Percentiles rank a stretch among this genome's conserved stretches.
Evolutionary conservation across 148 eudicot genomes (phyloP).

Genomic region (Linanthus parryae): DNA sequence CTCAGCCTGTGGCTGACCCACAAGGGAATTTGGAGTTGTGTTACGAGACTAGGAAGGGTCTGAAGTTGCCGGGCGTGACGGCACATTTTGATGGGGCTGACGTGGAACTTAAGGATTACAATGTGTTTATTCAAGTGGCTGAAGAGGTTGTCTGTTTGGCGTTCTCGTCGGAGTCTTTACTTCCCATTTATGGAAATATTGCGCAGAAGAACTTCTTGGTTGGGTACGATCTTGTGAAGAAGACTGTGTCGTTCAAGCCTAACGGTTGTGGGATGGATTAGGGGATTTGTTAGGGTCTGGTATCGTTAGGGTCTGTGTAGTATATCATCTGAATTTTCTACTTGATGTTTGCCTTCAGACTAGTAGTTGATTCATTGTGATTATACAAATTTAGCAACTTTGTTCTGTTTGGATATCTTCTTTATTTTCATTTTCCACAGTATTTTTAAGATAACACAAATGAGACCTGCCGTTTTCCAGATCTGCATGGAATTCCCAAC

Average conservation of each 20-base stretch:
- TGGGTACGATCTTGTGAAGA: constrained; percentile 17
- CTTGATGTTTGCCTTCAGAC: too few species aligned
- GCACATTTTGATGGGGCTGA: constrained; percentile 20
- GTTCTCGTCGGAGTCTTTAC: neutral
- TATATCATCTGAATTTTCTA: too few species aligned
- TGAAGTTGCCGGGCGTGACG: constrained; percentile 9
- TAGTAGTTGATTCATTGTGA: too few species aligned
- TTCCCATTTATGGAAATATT: neutral
- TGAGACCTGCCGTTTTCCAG: too few species aligned
- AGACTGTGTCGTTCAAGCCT: constrained; percentile 18
- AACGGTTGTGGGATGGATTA: too few species aligned
- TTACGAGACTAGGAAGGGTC: constrained; percentile 6
- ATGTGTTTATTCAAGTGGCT: constrained; percentile 6
- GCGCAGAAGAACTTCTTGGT: constrained; percentile 16
- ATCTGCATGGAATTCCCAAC: too few species aligned
- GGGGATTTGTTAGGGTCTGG: too few species aligned
- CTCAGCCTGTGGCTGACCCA: constrained; percentile 18
- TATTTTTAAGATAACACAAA: too few species aligned
- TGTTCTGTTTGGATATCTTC: too few species aligned
- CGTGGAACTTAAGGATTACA: constrained; percentile 8
- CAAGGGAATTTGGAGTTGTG: constrained; percentile 17
- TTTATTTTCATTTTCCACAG: too few species aligned
- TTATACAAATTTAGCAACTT: too few species aligned
- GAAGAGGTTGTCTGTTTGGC: constrained; percentile 13
- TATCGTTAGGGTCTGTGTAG: too few species aligned